Conservation (phyloP, 208 protist genomes). For the Leishmania amazonensis region DNA sequence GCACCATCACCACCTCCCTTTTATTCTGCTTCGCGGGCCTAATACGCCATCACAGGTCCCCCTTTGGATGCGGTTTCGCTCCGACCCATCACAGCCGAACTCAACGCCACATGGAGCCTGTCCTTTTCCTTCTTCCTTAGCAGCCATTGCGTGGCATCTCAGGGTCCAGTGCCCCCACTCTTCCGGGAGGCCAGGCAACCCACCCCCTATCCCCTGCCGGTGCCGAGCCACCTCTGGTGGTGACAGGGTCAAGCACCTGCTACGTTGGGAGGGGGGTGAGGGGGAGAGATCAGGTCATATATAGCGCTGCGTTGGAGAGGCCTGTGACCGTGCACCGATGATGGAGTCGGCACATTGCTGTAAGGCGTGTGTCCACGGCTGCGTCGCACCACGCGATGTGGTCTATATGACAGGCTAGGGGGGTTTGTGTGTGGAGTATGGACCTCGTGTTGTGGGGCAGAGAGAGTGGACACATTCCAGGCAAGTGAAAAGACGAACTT, state of each 20-base stretch:
- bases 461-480: no score
- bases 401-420: not conserved
- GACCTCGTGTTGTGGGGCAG: not conserved
- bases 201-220: not conserved
- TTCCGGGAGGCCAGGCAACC: not conserved
- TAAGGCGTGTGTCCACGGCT: not conserved
- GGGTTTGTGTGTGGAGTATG: not conserved
- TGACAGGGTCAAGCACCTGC: not conserved
- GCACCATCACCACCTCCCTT: not conserved
- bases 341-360: not conserved
- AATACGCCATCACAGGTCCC: not conserved
- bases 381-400: not conserved
- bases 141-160: not conserved
- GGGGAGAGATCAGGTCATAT: not conserved
- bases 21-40: not conserved
- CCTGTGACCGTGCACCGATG: not conserved
- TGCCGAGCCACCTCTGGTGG: not conserved
- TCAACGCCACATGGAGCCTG: not conserved
- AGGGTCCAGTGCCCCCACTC: not conserved
- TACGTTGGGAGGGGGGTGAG: not conserved
- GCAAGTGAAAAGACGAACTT: not conserved
- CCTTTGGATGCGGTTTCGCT: not conserved
- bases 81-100: not conserved
- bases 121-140: not conserved
- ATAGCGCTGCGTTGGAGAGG: not conserved